phyloP scores from a whole-genome alignment of 257 asterid genomes.

The Datura wrightii region DNA sequence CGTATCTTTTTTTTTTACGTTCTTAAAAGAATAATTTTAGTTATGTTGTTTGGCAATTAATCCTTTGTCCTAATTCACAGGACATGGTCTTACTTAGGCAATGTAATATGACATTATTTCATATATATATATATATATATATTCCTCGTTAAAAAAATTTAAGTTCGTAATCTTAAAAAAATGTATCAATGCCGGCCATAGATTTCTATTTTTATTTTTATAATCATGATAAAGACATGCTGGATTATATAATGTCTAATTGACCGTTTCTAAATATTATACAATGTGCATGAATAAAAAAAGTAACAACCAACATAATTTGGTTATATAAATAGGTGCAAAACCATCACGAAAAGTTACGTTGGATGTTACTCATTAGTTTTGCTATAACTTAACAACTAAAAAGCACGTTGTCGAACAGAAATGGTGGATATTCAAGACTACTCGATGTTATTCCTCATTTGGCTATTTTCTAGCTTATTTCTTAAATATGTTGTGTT shows the following conservation, averaged over 20 bases:
- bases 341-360: neutral
- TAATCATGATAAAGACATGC: neutral
- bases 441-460: conserved; percentile 44
- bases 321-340: neutral
- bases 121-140: neutral
- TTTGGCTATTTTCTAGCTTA: conserved; percentile 52
- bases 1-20: no score
- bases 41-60: neutral
- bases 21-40: no score
- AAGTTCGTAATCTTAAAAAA: neutral
- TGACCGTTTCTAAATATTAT: neutral
- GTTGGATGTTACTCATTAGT: neutral
- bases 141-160: neutral
- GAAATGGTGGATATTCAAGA: conserved; percentile 53
- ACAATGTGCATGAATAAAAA: neutral
- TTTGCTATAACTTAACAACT: neutral
- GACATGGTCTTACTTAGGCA: neutral
- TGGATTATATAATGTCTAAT: neutral
- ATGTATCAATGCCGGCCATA: conserved; percentile 7
- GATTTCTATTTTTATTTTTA: neutral
- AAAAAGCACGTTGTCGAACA: neutral
- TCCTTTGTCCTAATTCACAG: neutral
- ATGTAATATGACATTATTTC: neutral
- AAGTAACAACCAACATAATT: neutral
- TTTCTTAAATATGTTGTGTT: conserved; percentile 41